Evolutionary conservation across 768 basidiomycete species (phyloP).

Genomic region (Suillus paluster): DNA sequence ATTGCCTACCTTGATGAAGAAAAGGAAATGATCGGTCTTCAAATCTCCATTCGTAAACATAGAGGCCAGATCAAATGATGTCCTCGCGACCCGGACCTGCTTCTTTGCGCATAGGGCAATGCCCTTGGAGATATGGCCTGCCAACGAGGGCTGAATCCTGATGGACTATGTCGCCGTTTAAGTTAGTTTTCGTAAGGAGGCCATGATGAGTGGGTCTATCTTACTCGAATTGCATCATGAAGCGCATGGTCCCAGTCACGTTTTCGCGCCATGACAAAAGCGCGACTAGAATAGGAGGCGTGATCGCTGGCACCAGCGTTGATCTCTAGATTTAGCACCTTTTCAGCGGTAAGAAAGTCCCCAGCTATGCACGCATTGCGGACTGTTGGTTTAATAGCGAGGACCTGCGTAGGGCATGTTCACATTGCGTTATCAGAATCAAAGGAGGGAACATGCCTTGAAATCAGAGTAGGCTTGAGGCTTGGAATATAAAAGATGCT

Average conservation of each 20-base stretch:
- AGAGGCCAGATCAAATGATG: neutral
- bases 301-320: neutral
- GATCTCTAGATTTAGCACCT: neutral
- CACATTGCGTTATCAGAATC: neutral
- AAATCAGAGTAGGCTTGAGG: neutral
- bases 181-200: neutral
- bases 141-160: neutral
- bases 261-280: neutral
- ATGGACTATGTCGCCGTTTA: neutral
- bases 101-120: neutral
- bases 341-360: neutral
- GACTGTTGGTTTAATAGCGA: neutral
- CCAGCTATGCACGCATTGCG: neutral
- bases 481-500: neutral
- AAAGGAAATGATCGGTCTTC: neutral
- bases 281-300: neutral
- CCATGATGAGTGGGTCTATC: neutral
- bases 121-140: neutral
- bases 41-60: neutral
- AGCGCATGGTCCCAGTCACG: neutral
- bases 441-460: neutral
- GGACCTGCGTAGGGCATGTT: neutral
- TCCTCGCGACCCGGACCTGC: neutral
- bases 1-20: neutral
- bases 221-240: neutral